Percentiles rank a stretch among this genome's conserved stretches.
phyloP scores from a whole-genome alignment of 2,329 filamentous ascomycete species.

The Colletotrichum echinochloae region DNA sequence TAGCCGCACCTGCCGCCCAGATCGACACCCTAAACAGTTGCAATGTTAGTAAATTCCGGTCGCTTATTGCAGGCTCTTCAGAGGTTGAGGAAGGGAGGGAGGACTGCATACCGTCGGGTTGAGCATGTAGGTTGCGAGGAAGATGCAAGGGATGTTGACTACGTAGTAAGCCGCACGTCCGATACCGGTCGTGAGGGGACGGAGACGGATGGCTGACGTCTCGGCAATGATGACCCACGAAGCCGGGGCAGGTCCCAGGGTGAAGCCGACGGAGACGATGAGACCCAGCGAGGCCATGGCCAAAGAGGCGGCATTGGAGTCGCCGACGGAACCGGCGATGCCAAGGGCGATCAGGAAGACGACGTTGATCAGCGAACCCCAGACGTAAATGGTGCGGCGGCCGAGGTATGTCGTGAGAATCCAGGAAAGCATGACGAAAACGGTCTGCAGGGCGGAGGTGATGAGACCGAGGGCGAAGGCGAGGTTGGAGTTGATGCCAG shows the following conservation, averaged over 20 bases:
- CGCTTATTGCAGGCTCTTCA: background rate
- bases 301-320: slow-evolving; percentile 54
- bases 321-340: slow-evolving; percentile 63
- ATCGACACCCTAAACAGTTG: slow-evolving; percentile 50
- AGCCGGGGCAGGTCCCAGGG: slow-evolving; percentile 70
- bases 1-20: slow-evolving; percentile 69
- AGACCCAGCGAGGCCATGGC: slow-evolving; percentile 73
- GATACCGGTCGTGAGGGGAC: slow-evolving; percentile 74
- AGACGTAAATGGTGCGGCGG: slow-evolving; percentile 73
- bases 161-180: slow-evolving; percentile 74
- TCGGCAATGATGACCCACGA: slow-evolving; percentile 77
- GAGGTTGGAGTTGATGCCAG: slow-evolving; percentile 65
- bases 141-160: slow-evolving; percentile 75
- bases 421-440: slow-evolving; percentile 77
- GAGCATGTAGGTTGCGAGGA: slow-evolving; percentile 71
- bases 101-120: slow-evolving; percentile 59
- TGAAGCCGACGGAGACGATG: slow-evolving; percentile 75
- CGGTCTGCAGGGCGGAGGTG: slow-evolving; percentile 70
- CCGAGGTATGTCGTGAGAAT: slow-evolving; percentile 73
- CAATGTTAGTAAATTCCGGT: slow-evolving; percentile 45
- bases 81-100: background rate
- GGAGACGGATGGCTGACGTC: slow-evolving; percentile 73
- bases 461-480: slow-evolving; percentile 74
- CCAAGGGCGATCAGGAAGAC: slow-evolving; percentile 68
- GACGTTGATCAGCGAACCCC: slow-evolving; percentile 66